A percentile compares a stretch with the other conserved stretches of the same genome.
Conservation (phyloP, 352 stramenopile species). For the Elongisporangium undulatum region DNA sequence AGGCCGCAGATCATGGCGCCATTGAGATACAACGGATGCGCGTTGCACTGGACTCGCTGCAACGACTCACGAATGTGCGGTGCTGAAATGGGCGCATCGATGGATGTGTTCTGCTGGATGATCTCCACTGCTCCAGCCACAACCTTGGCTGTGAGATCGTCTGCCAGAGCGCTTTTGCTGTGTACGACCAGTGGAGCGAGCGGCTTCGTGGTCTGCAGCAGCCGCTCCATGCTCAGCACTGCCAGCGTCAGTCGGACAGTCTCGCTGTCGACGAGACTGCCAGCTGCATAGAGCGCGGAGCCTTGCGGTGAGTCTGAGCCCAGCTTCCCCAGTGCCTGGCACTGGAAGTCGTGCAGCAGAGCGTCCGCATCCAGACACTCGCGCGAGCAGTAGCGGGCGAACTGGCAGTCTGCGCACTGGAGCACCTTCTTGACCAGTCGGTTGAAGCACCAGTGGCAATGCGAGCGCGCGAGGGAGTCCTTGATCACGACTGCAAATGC, state of each 20-base stretch:
- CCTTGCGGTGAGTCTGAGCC: background rate
- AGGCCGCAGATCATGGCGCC: slow-evolving; percentile 32
- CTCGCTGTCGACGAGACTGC: slow-evolving; percentile 25
- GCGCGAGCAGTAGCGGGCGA: slow-evolving; percentile 47
- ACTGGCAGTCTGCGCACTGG: slow-evolving; percentile 45
- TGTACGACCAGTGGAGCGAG: slow-evolving; percentile 20
- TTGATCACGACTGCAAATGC: slow-evolving; percentile 50
- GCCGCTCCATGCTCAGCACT: slow-evolving; percentile 53
- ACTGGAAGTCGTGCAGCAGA: slow-evolving; percentile 49
- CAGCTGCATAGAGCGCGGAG: too few relatives aligned
- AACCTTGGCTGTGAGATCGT: slow-evolving; percentile 3
- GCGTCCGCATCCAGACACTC: slow-evolving; percentile 39
- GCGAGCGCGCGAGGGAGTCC: slow-evolving; percentile 16
- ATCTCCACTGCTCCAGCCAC: too few relatives aligned
- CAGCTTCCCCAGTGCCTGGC: slow-evolving; percentile 21
- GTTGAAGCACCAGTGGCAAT: slow-evolving; percentile 64
- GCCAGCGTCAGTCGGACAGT: slow-evolving; percentile 40
- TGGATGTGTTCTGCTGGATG: too few relatives aligned
- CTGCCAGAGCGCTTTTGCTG: slow-evolving; percentile 6
- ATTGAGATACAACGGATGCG: slow-evolving; percentile 45
- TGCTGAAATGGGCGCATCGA: background rate
- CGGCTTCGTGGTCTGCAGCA: slow-evolving; percentile 27
- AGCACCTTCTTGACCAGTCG: slow-evolving; percentile 36
- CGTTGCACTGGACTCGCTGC: slow-evolving; percentile 45
- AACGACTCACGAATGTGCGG: slow-evolving; percentile 31